A percentile compares a stretch with the other conserved stretches of the same genome.
Evolutionary conservation across 176 grass and related monocot species (phyloP).

Genomic region (Carex parvula): DNA sequence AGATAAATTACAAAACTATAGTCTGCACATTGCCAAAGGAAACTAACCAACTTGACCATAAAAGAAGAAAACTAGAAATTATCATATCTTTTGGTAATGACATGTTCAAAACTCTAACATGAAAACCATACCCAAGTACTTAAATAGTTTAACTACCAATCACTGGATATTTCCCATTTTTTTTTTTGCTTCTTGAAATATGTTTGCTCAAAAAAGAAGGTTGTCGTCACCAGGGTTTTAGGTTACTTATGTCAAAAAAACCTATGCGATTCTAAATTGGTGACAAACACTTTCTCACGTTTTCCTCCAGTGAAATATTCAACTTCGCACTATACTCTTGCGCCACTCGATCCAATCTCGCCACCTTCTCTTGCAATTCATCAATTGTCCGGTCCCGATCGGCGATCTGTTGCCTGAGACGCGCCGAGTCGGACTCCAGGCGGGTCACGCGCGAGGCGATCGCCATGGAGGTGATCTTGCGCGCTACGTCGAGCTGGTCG

Average conservation of each 20-base stretch:
- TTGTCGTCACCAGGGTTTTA: background rate
- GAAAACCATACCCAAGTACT: background rate
- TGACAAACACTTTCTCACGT: constrained; percentile 6
- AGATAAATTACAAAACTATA: background rate
- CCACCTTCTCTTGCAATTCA: constrained; percentile 14
- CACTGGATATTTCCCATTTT: background rate
- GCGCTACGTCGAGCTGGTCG: constrained; percentile 89
- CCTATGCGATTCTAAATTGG: constrained; percentile 2
- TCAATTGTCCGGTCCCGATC: constrained; percentile 30
- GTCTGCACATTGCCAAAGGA: background rate
- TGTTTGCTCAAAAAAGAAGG: background rate
- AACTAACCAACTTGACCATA: background rate
- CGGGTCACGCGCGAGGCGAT: constrained; percentile 73
- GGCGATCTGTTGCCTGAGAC: constrained; percentile 57
- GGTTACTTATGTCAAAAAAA: background rate
- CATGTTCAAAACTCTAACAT: background rate
- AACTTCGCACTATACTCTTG: constrained; percentile 21
- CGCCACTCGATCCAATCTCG: constrained; percentile 5
- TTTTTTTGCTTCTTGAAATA: background rate
- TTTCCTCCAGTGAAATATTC: constrained; percentile 17
- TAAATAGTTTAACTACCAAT: background rate
- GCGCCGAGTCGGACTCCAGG: constrained; percentile 62
- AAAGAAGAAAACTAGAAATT: background rate
- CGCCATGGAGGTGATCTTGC: constrained; percentile 99
- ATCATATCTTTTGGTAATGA: background rate